Evolutionary conservation across 2,329 filamentous ascomycete genomes (phyloP), one percentile per base, ranked within the genome.

Genomic region (Penicillium sp.): DNA sequence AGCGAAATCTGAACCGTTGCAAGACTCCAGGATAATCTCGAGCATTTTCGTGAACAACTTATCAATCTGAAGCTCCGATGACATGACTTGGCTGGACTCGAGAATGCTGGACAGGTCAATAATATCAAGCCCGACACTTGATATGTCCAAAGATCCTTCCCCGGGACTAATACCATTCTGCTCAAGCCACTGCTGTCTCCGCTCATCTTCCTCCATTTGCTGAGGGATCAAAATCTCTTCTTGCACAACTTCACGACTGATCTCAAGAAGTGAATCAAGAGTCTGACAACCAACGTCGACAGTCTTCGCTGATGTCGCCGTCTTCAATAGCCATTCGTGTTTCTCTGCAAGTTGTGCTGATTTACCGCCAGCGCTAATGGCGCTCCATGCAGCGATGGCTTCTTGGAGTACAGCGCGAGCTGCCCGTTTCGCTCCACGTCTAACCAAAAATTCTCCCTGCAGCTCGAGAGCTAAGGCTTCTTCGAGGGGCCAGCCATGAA

Each of bases 51-150:
- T 78, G 51, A 87, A 74, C 3, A 87, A 74, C 46, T 80, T 81
- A 56, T 87, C 84, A 39, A 87, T 81, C 57, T 85, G 79, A 14
- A 87, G 74, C 62, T 87, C 84, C 13, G 83, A 86, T 7, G 84
- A 86, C 60, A 87, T 79, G 6, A 87, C 78, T 66, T 86, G 84
- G 50, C 81, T 85, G 26, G 83, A 85, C 61, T 86, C 83, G 4
- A 87, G 75, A 42, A 87, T 87, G 39, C 81, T 84, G 2, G 81
- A 81, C 14, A 87, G 67, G 66, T 87, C 84, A 51, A 87, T 81
- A 65, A 87, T 85, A 63, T 87, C 84, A 34, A 75, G 60, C 7
- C 74, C 74, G 40, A 75, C 71, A 26, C 72, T 68, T 41, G 74
- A 74, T 40, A 76, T 75, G 56, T 76, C 74, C 48, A 76, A 59